Conservation (phyloP, 202 grass and related monocot species). For the Hordeum pubiflorum region DNA sequence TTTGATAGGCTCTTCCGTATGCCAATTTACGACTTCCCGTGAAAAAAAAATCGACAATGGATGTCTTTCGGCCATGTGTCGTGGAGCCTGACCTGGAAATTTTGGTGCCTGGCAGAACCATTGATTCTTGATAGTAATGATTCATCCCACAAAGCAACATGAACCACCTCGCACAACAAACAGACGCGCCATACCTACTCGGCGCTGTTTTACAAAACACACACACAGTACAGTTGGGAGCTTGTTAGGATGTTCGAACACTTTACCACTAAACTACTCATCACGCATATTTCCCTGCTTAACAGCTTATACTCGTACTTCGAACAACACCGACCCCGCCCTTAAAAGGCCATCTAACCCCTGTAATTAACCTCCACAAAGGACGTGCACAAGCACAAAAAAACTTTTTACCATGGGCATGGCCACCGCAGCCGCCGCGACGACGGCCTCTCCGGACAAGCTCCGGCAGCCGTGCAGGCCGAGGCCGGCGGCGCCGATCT, state of each 20-base stretch:
- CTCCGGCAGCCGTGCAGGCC: conserved; percentile 8
- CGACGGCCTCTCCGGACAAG: background rate
- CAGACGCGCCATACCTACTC: background rate
- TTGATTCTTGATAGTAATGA: too few relatives aligned
- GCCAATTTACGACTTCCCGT: too few relatives aligned
- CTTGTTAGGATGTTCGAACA: conserved; percentile 34
- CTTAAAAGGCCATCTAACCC: background rate
- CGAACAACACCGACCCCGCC: background rate
- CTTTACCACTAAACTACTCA: background rate
- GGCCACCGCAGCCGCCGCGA: background rate
- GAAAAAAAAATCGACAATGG: too few relatives aligned
- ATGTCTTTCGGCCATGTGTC: too few relatives aligned
- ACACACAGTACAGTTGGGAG: conserved; percentile 18
- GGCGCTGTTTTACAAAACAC: background rate
- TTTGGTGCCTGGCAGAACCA: too few relatives aligned
- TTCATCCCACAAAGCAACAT: background rate
- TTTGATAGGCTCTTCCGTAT: too few relatives aligned
- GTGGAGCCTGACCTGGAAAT: too few relatives aligned
- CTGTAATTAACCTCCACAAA: conserved; percentile 3
- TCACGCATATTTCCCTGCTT: conserved; percentile 24
- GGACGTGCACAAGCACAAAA: background rate
- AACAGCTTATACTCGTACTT: background rate
- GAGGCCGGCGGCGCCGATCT: background rate
- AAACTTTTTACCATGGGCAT: background rate
- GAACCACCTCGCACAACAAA: background rate